Percentiles rank a stretch among this genome's conserved stretches.
Evolutionary conservation across 257 asterid species (phyloP).

Genomic region (Solanum piurae): DNA sequence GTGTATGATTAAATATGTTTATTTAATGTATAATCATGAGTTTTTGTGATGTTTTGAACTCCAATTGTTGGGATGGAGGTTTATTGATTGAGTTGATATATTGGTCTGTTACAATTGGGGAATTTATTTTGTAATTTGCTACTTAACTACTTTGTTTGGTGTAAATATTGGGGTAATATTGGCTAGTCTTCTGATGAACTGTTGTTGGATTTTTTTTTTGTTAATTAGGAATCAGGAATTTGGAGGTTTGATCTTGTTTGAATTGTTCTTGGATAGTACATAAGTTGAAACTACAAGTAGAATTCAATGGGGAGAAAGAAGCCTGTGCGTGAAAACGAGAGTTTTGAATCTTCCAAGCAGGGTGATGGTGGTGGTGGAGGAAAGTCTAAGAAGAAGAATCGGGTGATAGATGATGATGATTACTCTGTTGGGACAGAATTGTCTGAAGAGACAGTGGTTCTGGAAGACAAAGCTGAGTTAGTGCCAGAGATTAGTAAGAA

Average conservation of each 20-base stretch:
- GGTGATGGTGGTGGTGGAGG: constrained; percentile 42
- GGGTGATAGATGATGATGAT: constrained; percentile 60
- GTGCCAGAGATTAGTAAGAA: constrained; percentile 32
- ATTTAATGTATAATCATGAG: neutral
- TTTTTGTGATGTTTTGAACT: neutral
- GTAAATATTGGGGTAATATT: neutral
- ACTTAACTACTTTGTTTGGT: neutral
- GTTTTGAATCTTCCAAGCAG: constrained; percentile 6
- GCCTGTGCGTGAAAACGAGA: constrained; percentile 44
- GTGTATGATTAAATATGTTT: neutral
- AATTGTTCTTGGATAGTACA: neutral
- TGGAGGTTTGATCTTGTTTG: neutral
- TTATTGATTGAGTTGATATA: neutral
- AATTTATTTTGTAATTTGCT: neutral
- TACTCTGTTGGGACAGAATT: constrained; percentile 53
- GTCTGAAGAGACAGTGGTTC: constrained; percentile 42
- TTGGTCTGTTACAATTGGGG: neutral
- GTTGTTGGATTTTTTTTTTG: neutral
- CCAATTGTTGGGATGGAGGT: neutral
- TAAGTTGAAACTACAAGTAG: constrained; percentile 7
- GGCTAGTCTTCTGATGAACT: neutral
- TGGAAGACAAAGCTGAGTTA: constrained; percentile 37
- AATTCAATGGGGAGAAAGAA: constrained; percentile 77
- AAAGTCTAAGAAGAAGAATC: constrained; percentile 61
- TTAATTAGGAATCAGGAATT: neutral